Evolutionary conservation across 306 rosid species (phyloP).

Genomic region (Ormosia semicastrata): DNA sequence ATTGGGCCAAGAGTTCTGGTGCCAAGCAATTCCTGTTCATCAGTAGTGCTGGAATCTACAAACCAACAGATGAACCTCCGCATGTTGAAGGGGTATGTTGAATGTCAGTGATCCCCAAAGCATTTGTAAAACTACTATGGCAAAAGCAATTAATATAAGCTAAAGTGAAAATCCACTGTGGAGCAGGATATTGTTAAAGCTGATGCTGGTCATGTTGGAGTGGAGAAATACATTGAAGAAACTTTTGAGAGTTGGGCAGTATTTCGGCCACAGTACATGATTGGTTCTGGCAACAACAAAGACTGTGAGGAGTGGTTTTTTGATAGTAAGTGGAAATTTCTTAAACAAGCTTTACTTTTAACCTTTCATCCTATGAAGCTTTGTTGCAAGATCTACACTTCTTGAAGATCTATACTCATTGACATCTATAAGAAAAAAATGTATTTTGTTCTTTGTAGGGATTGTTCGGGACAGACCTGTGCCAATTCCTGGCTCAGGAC

Average conservation of each 20-base stretch:
- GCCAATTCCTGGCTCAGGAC: slow-evolving; percentile 88
- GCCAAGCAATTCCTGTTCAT: slow-evolving; percentile 82
- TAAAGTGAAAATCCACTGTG: background rate
- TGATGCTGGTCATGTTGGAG: slow-evolving; percentile 89
- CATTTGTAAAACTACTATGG: background rate
- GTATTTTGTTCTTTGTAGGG: slow-evolving; percentile 43
- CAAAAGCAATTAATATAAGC: background rate
- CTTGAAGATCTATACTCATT: background rate
- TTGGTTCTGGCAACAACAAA: slow-evolving; percentile 97
- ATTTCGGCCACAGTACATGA: slow-evolving; percentile 90
- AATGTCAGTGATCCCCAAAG: background rate
- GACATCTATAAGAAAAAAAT: background rate
- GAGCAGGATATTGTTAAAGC: slow-evolving; percentile 81
- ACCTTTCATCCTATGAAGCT: background rate
- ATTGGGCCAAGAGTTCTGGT: slow-evolving; percentile 94
- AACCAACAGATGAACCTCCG: slow-evolving; percentile 85
- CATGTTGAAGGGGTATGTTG: slow-evolving; percentile 92
- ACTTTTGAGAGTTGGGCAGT: slow-evolving; percentile 66
- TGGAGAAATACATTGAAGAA: slow-evolving; percentile 76
- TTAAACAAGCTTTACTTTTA: background rate
- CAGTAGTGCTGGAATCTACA: slow-evolving; percentile 96
- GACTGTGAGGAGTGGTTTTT: slow-evolving; percentile 98
- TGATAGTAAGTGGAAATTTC: slow-evolving; percentile 56
- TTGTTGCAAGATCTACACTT: background rate
- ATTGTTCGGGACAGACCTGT: slow-evolving; percentile 86